Conservation (phyloP, 2,329 filamentous ascomycete genomes). For the Verticillium alfalfae region DNA sequence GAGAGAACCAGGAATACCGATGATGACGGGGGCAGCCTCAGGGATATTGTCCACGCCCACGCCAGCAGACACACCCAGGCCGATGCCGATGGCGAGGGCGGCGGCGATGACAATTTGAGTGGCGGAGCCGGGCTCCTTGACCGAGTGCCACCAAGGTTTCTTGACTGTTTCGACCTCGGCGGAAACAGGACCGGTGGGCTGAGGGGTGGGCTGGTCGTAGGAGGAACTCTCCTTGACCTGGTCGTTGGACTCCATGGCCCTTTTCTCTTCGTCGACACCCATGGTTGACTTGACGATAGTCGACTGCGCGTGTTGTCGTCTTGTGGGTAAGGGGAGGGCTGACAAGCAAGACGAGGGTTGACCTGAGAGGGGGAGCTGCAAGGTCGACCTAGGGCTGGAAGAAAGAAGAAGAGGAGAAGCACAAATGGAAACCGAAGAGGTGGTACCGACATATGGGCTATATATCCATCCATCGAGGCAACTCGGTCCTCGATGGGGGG, state of each 20-base stretch:
- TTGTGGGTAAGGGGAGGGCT: background rate
- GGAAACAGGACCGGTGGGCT: conserved; percentile 1
- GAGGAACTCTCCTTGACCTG: conserved; percentile 12
- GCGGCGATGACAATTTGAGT: conserved; percentile 45
- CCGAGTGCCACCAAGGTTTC: conserved; percentile 26
- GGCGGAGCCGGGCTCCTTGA: conserved; percentile 37
- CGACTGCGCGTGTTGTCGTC: background rate
- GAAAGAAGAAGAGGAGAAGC: background rate
- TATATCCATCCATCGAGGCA: background rate
- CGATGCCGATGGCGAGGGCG: conserved; percentile 41
- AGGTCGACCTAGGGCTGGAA: background rate
- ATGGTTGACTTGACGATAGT: background rate
- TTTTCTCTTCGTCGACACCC: conserved; percentile 5
- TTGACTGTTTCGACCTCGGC: conserved; percentile 15
- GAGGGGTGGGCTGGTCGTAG: conserved; percentile 6
- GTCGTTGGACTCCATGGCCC: conserved; percentile 7
- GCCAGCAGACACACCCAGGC: conserved; percentile 34
- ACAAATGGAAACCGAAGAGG: background rate
- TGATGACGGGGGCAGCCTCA: conserved; percentile 29
- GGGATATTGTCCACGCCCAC: conserved; percentile 38
- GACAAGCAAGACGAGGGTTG: background rate
- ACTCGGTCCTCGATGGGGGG: background rate
- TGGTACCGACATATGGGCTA: background rate
- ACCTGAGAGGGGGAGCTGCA: background rate
- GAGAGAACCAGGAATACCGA: conserved; percentile 42